phyloP scores from a whole-genome alignment of 352 stramenopile genomes.

The Globisporangium lucens region DNA sequence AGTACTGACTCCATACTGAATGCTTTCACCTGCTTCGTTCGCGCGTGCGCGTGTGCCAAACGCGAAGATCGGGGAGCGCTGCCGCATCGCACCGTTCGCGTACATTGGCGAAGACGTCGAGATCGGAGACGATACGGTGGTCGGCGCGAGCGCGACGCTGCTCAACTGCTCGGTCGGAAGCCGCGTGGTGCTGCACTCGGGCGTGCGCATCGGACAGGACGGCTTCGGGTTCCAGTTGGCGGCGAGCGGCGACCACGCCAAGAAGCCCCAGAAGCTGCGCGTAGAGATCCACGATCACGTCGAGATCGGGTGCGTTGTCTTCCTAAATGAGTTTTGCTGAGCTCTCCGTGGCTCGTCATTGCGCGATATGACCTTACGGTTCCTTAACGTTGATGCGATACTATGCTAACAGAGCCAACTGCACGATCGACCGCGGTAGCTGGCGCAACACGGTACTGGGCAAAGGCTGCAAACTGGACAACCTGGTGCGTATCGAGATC shows the following conservation, averaged over 20 bases:
- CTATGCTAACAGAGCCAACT: constrained; percentile 52
- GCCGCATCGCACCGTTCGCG: constrained; percentile 51
- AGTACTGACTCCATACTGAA: no score
- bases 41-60: not conserved
- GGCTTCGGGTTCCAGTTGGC: constrained; percentile 82
- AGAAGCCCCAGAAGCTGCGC: constrained; percentile 77
- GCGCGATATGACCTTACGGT: no score
- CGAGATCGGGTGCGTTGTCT: constrained; percentile 60
- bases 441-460: constrained; percentile 81
- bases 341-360: not conserved
- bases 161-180: constrained; percentile 65
- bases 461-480: constrained; percentile 78
- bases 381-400: not conserved
- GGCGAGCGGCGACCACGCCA: constrained; percentile 51
- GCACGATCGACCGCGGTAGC: constrained; percentile 77
- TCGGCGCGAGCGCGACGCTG: constrained; percentile 59
- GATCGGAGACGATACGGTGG: constrained; percentile 44
- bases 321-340: no score
- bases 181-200: constrained; percentile 69
- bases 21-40: not conserved
- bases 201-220: constrained; percentile 72
- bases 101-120: constrained; percentile 56
- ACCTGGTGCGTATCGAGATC: constrained; percentile 36
- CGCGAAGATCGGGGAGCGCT: constrained; percentile 52
- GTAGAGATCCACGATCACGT: constrained; percentile 81